Base-by-base conservation (phyloP, 768 basidiomycete species). In the Auriscalpium orientale region DNA sequence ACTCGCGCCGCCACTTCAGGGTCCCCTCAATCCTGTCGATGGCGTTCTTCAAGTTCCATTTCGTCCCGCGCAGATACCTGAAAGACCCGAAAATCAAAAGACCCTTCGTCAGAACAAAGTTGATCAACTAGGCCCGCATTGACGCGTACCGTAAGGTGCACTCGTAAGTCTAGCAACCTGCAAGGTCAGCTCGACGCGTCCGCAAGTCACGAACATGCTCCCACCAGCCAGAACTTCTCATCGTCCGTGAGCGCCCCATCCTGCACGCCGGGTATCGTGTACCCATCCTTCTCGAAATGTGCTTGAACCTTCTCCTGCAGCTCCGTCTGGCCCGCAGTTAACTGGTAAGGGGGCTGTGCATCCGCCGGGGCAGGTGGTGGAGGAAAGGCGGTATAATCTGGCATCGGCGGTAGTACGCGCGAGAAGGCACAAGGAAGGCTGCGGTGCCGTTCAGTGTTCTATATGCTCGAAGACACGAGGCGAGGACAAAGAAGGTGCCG, bases 1-100 rank as follows among this genome's bases (percentile, higher is more conserved):
- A 93, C 53, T 90, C 88, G 36, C 91, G 77, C 50, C 91, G 74
- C 92, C 92, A 94, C 58, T 75, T 79, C 35, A 89, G 73, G 1
- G 91, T 91, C 20, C 68, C 77, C 65, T 92, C 87, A 2, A 91
- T 68, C 13, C 90, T 77, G 38, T 76, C 73, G 54, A 91, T 84
- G 3, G 82, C 79, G 28, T 67, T 70, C n/a, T 74, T 65, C 8
- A 72, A 68, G 16, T 80, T 79, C 85, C 89, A 90, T 60, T 91
- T 93, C 0, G 81, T 76, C 2, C 91, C 91, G 45, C 90, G 83
- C 38, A 90, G 70, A 67, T 85, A 92, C 57, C 88, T 85, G 64
- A 2, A 37, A 34, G 53, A 28, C 28, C 5, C 28, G 28, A 28
- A 7, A 28, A 28, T 28, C 2, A 28, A 10, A 55, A 58, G 9